Conservation (phyloP, 768 basidiomycete species). For the Lentinula edodes region DNA sequence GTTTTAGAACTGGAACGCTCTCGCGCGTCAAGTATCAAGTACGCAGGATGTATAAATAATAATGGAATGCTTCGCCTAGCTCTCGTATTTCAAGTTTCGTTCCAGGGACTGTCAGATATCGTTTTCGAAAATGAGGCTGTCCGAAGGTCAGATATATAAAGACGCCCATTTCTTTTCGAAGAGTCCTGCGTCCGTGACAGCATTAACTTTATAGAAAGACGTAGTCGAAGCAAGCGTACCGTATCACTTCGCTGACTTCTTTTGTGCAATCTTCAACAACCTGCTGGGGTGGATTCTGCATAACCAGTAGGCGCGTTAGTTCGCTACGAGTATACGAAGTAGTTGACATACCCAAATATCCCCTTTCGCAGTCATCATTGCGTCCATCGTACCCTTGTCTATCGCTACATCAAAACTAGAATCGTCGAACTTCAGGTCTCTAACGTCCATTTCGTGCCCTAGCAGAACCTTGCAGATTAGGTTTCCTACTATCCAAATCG, state of each 20-base stretch:
- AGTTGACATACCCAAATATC: constrained; percentile 65
- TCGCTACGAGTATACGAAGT: neutral
- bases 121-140: constrained; percentile 81
- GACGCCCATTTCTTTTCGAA: constrained; percentile 48
- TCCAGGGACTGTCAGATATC: constrained; percentile 51
- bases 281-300: constrained; percentile 68
- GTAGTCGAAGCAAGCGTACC: constrained; percentile 32
- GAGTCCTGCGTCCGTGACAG: constrained; percentile 39
- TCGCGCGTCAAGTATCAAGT: constrained; percentile 18
- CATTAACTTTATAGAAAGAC: too few relatives aligned
- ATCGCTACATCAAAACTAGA: constrained; percentile 73
- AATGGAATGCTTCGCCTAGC: constrained; percentile 79
- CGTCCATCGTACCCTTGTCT: constrained; percentile 92
- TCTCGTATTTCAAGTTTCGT: constrained; percentile 63
- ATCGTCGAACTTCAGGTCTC: constrained; percentile 55
- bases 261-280: constrained; percentile 65
- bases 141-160: constrained; percentile 86
- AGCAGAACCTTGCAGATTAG: neutral
- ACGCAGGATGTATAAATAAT: constrained; percentile 40
- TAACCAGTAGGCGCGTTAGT: neutral
- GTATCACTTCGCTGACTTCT: constrained; percentile 72
- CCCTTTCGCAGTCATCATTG: constrained; percentile 79
- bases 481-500: neutral
- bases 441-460: constrained; percentile 88
- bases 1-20: neutral